Conservation (phyloP, 2,329 filamentous ascomycete species). For the Apiospora hydei region DNA sequence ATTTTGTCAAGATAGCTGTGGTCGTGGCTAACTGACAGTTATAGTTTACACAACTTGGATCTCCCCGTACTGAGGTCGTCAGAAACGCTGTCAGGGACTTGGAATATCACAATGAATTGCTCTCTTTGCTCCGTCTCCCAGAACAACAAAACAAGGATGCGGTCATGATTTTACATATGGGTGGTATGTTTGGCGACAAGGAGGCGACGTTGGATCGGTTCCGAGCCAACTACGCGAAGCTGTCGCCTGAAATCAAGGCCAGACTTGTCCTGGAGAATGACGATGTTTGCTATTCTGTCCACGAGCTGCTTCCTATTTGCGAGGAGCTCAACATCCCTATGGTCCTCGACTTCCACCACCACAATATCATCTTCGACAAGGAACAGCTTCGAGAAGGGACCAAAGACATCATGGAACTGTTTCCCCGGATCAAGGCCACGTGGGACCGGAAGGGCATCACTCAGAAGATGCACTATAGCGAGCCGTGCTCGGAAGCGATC, state of each 20-base stretch:
- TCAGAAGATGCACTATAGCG: conserved; percentile 98
- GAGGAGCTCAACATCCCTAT: conserved; percentile 94
- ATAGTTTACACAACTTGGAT: conserved; percentile 88
- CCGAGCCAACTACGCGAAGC: conserved; percentile 71
- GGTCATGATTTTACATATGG: conserved; percentile 94
- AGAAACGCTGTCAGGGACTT: conserved; percentile 80
- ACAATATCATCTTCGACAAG: conserved; percentile 89
- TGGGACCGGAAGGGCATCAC: conserved; percentile 86
- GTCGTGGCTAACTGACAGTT: too few relatives aligned
- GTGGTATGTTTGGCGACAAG: conserved; percentile 90
- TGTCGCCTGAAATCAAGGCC: conserved; percentile 76
- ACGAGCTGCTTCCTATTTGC: conserved; percentile 88
- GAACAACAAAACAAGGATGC: conserved; percentile 83
- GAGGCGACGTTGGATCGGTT: conserved; percentile 79
- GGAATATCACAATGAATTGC: conserved; percentile 86
- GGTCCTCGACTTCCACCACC: conserved; percentile 92
- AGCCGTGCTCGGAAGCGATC: conserved; percentile 77
- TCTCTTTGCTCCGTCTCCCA: conserved; percentile 78
- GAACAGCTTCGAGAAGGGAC: conserved; percentile 82
- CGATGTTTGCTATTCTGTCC: conserved; percentile 90
- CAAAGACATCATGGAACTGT: conserved; percentile 77
- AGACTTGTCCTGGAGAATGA: conserved; percentile 93
- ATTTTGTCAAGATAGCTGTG: not conserved
- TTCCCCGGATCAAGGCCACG: conserved; percentile 79
- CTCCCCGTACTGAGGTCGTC: conserved; percentile 79